A percentile compares a stretch with the other conserved stretches of the same genome.
Evolutionary conservation across 345 rosid genomes (phyloP).

Genomic region (Arabidopsis suecica): DNA sequence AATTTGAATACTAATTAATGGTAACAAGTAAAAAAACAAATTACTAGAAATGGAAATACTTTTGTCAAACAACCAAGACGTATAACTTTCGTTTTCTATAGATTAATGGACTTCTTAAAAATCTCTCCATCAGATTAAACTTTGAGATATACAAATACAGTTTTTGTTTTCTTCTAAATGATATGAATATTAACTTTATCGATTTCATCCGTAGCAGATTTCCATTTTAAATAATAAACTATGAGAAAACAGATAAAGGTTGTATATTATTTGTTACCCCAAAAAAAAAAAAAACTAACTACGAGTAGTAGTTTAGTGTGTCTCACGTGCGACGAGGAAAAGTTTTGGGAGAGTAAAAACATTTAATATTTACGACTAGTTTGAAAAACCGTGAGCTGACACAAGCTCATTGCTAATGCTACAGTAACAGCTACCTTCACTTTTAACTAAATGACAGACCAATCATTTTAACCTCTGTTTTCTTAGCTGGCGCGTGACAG

Average conservation of each 20-base stretch:
- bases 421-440: slow-evolving; percentile 43
- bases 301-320: slow-evolving; percentile 36
- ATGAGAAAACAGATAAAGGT: slow-evolving; percentile 21
- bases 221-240: slow-evolving; percentile 29
- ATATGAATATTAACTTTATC: neutral
- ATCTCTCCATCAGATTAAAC: neutral
- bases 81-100: slow-evolving; percentile 17
- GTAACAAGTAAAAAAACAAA: neutral
- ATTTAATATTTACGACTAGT: slow-evolving; percentile 9
- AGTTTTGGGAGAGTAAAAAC: slow-evolving; percentile 26
- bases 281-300: neutral
- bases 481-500: slow-evolving; percentile 36
- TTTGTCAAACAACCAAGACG: slow-evolving; percentile 28
- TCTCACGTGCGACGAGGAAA: slow-evolving; percentile 52
- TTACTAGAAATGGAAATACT: slow-evolving; percentile 19
- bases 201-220: slow-evolving; percentile 23
- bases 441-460: slow-evolving; percentile 43
- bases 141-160: neutral
- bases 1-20: neutral
- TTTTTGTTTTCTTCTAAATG: neutral
- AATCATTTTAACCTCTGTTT: slow-evolving; percentile 49
- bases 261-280: slow-evolving; percentile 34
- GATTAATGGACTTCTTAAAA: slow-evolving; percentile 9
- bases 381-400: slow-evolving; percentile 35
- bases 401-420: slow-evolving; percentile 41